Conservation (phyloP, 1,284 basidiomycete species). For the Filobasidium uniguttulatum region DNA sequence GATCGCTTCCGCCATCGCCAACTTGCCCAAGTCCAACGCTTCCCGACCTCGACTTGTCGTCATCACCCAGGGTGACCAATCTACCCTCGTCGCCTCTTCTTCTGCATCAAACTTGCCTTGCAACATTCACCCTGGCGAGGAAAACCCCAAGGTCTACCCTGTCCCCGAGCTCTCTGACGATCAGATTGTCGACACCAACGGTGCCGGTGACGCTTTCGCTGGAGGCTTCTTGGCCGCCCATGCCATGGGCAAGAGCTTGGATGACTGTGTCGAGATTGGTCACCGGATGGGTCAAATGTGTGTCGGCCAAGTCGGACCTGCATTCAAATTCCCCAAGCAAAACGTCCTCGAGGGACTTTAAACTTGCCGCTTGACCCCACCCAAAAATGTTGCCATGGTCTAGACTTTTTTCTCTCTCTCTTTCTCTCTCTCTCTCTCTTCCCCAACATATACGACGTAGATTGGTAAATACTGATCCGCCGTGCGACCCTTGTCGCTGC, state of each 20-base stretch:
- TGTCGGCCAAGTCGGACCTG: constrained; percentile 48
- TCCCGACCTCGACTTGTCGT: constrained; percentile 67
- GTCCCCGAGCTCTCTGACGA: constrained; percentile 52
- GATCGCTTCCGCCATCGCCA: constrained; percentile 61
- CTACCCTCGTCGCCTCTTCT: constrained; percentile 64
- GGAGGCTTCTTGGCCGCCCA: constrained; percentile 87
- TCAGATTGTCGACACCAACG: constrained; percentile 93
- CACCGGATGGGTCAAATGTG: constrained; percentile 84
- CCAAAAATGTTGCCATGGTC: neutral
- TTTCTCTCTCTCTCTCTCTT: too few species aligned
- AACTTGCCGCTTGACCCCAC: neutral
- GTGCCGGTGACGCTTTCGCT: constrained; percentile 98
- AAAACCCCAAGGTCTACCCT: constrained; percentile 44
- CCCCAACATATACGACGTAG: too few species aligned
- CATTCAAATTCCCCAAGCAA: constrained; percentile 10
- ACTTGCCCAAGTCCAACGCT: constrained; percentile 50
- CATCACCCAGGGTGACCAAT: constrained; percentile 77
- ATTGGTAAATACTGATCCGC: too few species aligned
- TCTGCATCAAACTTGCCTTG: constrained; percentile 38
- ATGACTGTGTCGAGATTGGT: constrained; percentile 68
- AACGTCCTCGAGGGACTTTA: constrained; percentile 2
- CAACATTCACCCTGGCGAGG: constrained; percentile 31
- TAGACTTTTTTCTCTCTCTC: too few species aligned
- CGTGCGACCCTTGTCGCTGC: too few species aligned
- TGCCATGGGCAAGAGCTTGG: constrained; percentile 63